A percentile compares a stretch with the other conserved stretches of the same genome.
phyloP scores from a whole-genome alignment of 257 asterid genomes.

The Eucommia ulmoides region DNA sequence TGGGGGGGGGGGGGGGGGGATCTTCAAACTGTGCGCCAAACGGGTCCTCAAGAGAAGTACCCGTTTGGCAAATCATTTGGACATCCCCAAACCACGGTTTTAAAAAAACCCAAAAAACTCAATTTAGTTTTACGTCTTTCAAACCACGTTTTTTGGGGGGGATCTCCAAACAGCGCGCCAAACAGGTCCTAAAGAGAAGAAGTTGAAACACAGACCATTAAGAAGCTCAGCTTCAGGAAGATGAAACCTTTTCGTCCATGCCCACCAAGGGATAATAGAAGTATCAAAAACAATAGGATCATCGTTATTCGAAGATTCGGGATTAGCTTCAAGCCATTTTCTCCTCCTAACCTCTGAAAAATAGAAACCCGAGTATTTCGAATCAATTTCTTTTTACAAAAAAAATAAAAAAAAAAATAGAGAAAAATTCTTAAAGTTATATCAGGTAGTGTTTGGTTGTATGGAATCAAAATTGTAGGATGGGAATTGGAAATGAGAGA shows the following conservation, averaged over 20 bases:
- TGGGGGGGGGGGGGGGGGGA: too few species aligned
- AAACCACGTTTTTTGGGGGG: too few species aligned
- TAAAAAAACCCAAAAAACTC: too few species aligned
- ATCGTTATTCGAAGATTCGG: slow-evolving; percentile 70
- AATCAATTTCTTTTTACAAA: neutral
- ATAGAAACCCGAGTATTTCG: neutral
- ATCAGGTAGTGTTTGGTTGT: neutral
- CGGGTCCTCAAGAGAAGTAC: too few species aligned
- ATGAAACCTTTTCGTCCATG: slow-evolving; percentile 89
- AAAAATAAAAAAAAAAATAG: neutral
- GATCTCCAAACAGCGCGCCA: too few species aligned
- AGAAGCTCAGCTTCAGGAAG: slow-evolving; percentile 98
- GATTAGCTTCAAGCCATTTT: slow-evolving; percentile 74
- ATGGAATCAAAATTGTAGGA: neutral
- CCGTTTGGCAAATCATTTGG: too few species aligned
- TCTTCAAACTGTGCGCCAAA: too few species aligned
- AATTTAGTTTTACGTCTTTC: too few species aligned
- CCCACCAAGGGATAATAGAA: slow-evolving; percentile 95
- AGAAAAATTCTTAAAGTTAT: neutral
- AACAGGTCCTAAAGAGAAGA: too few species aligned
- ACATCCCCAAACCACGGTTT: too few species aligned
- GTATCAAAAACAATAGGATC: slow-evolving; percentile 75
- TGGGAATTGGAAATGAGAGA: neutral
- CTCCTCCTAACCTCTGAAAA: slow-evolving; percentile 89
- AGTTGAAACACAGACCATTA: slow-evolving; percentile 66